A percentile compares a stretch with the other conserved stretches of the same genome.
Conservation (phyloP, 2,329 filamentous ascomycete genomes). For the Aschersonia sp. region DNA sequence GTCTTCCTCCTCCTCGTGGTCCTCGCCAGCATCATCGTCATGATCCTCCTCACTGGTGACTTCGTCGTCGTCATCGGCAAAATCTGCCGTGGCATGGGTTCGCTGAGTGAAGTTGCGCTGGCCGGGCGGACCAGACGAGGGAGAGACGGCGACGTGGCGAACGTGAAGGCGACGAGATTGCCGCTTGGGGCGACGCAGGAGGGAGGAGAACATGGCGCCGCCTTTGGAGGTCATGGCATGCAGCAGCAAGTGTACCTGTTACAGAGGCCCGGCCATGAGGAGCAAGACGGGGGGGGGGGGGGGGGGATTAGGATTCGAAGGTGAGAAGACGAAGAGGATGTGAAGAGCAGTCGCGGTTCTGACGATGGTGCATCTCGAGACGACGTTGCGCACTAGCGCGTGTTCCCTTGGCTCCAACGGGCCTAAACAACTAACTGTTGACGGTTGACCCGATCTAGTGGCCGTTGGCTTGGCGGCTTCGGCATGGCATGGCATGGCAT, state of each 20-base stretch:
- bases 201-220: conserved; percentile 21
- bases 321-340: background rate
- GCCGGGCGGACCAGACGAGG: conserved; percentile 14
- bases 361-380: background rate
- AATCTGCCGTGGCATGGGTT: conserved; percentile 47
- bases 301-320: background rate
- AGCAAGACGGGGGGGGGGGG: background rate
- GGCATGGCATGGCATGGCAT: no score
- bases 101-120: conserved; percentile 13
- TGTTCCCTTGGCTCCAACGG: background rate
- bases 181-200: conserved; percentile 18
- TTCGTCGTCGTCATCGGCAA: conserved; percentile 42
- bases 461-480: no score
- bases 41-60: conserved; percentile 24
- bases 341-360: background rate
- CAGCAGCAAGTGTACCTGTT: conserved; percentile 8
- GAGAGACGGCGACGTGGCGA: conserved; percentile 15
- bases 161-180: conserved; percentile 17
- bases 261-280: background rate
- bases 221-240: background rate
- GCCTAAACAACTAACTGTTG: background rate
- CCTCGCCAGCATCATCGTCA: conserved; percentile 32
- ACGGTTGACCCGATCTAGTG: no score
- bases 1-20: conserved; percentile 32
- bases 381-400: background rate